Evolutionary conservation across 192 early-diverging fungal genomes (phyloP).

Genomic region (Lobosporangium transversale): DNA sequence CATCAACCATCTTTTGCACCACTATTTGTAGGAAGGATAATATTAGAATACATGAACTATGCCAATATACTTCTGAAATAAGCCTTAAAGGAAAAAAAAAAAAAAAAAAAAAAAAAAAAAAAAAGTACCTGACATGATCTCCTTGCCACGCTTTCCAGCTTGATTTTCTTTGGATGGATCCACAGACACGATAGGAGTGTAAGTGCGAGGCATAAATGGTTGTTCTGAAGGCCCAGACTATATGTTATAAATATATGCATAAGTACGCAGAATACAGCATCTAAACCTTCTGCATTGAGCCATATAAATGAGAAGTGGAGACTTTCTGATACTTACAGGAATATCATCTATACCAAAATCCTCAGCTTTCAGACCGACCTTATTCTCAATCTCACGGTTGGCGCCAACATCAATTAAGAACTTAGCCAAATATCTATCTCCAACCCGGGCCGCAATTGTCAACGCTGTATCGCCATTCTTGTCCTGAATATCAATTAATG

Average conservation of each 20-base stretch:
- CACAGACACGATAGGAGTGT: constrained; percentile 12
- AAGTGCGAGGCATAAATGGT: constrained; percentile 22
- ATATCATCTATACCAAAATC: constrained; percentile 70
- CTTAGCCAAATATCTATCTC: constrained; percentile 74
- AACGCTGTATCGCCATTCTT: constrained; percentile 86
- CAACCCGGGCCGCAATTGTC: constrained; percentile 85
- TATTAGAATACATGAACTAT: no score
- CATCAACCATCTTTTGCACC: constrained; percentile 74
- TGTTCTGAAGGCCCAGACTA: constrained; percentile 23
- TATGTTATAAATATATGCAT: constrained; percentile 2
- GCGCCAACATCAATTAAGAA: constrained; percentile 84
- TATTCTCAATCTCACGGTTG: constrained; percentile 73
- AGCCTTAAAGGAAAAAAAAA: not conserved
- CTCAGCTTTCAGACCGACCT: constrained; percentile 77
- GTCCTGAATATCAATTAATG: constrained; percentile 73
- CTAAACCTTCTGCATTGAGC: not conserved
- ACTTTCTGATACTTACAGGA: constrained; percentile 20
- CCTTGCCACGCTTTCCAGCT: constrained; percentile 46
- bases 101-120: not conserved
- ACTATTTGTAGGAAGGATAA: no score
- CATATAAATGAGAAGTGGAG: no score
- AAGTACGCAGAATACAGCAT: not conserved
- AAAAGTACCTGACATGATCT: constrained; percentile 49
- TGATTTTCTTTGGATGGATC: constrained; percentile 17
- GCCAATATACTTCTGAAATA: no score